Base-by-base conservation (phyloP, 1,139 yeast species). In the Protomyces pachydermus region DNA sequence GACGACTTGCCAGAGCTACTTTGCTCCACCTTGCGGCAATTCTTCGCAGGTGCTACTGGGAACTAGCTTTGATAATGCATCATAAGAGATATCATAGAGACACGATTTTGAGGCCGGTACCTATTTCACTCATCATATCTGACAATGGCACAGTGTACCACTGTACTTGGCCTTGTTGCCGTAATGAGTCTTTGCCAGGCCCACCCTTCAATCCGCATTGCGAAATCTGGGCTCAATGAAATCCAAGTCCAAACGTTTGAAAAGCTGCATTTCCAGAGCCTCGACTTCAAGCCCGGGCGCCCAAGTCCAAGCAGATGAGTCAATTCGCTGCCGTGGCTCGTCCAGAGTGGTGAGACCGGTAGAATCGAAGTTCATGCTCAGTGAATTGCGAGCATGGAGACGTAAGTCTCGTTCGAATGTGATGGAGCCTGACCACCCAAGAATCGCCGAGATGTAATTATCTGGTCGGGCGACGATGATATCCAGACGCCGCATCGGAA, bases 1-100 rank as follows among this genome's bases (percentile, higher is more conserved):
- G 81, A 82, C 55, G 98, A 93, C 76, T 81, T 95, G 61, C 98
- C 99, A 23, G 90, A 87, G 71, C 91, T 95, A 86, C 81, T 95
- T 68, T 85, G 97, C 2, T 80, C 88, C 71, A 91, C 95, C 68
- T 80, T 95, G 69, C 84, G 98, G 72, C 98, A 95, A 74, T 95
- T 89, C 76, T 95, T 93, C 75, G 80, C 91, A 1, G 96, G 90
- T 72, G 75, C 82, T 62, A 84, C 85, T 10, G 18, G 23, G 16
- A 10, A 18, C 4, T 42, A 18, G 18, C 16, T 10, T 37, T 37
- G 25, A 42, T 5, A 18, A 18, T 9, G 23, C 48, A n/a, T n/a
- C 25, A 5, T 6, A 16, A 9, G 48, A 6, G 16, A 42, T 6
- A 42, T 4, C n/a, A 42, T 37, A 37, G 39, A n/a, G 9, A 12